Evolutionary conservation across 208 protist genomes (phyloP), one percentile per base, ranked within the genome.

Genomic region (Herpetomonas muscarum): DNA sequence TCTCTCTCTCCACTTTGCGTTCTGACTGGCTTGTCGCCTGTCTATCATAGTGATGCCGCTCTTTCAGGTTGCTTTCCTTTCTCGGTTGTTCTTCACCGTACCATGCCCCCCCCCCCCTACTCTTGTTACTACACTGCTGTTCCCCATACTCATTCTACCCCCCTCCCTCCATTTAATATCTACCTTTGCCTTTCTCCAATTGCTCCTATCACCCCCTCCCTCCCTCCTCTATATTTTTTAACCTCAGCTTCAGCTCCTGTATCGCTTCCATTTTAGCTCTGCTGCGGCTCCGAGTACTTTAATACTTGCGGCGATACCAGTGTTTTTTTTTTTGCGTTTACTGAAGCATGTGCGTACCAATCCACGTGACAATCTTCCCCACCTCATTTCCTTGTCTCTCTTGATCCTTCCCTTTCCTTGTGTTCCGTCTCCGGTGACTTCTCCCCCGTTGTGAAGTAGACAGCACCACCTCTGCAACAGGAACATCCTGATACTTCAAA

Each of bases 331-430:
- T n/a, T n/a, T n/a, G n/a, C n/a, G n/a, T n/a, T n/a, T n/a, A n/a
- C n/a, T n/a, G n/a, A n/a, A n/a, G n/a, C n/a, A 13, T 39, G 34
- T 39, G 34, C 13, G 34, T 39, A 13, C 13, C 9, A 39, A 39
- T 6, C 34, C 34, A 39, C 34, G 9, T 17, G 6, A 39, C 34
- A 39, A 17, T n/a, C n/a, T 39, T 39, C 34, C 41, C 13, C 5
- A 24, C 21, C 41, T 21, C 25, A 3, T 32, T 32, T 32, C 39
- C 6, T 13, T 9, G 24, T 54, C 39, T 54, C 30, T 54, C 30
- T 54, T 39, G 32, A 3, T 21, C 7, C 10, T 39, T 54, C 12
- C 12, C 48, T 47, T 56, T 57, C 48, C 19, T 32, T 61, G 31
- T 39, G 15, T 54, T 51, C 42, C 44, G 26, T 32, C 21, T 53